A percentile compares a stretch with the other conserved stretches of the same genome.
Evolutionary conservation across 306 rosid genomes (phyloP).

Genomic region (Mimosa pudica): DNA sequence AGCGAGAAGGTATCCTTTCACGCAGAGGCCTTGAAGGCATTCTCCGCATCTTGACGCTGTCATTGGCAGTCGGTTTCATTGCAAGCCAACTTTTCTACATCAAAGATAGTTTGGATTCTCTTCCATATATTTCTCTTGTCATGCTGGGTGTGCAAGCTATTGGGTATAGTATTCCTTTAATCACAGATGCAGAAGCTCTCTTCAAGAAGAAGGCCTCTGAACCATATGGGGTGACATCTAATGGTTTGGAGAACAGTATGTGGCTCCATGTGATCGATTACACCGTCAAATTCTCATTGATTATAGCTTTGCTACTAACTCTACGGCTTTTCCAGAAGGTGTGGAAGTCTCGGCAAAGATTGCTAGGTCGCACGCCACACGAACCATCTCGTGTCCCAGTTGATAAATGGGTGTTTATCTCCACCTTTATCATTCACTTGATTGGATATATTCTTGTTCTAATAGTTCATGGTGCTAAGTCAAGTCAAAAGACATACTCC

Average conservation of each 20-base stretch:
- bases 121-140: constrained; percentile 74
- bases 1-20: constrained; percentile 78
- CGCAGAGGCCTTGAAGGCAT: constrained; percentile 75
- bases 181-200: constrained; percentile 87
- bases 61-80: constrained; percentile 70
- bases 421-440: constrained; percentile 56
- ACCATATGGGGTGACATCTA: constrained; percentile 48
- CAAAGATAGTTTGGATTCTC: constrained; percentile 55
- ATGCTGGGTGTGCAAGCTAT: constrained; percentile 84
- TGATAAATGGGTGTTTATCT: constrained; percentile 68
- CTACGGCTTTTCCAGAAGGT: constrained; percentile 88
- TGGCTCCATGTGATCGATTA: constrained; percentile 71
- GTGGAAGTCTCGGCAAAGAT: constrained; percentile 82
- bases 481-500: constrained; percentile 42
- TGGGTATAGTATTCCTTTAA: constrained; percentile 78
- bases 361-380: constrained; percentile 56
- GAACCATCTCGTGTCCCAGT: constrained; percentile 64
- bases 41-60: constrained; percentile 79
- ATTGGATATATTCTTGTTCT: constrained; percentile 62
- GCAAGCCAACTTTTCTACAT: constrained; percentile 73
- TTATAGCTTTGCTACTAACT: constrained; percentile 69
- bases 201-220: constrained; percentile 62
- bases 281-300: constrained; percentile 72
- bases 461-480: constrained; percentile 47
- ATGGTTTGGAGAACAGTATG: constrained; percentile 53